Conservation (phyloP, 768 basidiomycete genomes). For the Lentinula detonsa region DNA sequence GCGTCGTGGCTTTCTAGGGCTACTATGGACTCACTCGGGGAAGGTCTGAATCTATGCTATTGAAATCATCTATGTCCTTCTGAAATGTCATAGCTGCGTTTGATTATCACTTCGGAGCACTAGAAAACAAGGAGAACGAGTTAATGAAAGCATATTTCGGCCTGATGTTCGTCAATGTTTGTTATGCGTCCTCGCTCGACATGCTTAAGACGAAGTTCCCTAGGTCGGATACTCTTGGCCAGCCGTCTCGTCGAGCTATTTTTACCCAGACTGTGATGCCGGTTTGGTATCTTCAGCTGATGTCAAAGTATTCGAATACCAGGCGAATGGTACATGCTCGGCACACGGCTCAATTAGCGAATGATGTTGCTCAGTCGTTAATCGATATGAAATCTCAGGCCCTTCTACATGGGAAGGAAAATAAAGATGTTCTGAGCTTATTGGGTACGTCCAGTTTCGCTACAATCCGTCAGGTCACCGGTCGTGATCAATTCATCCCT, state of each 20-base stretch:
- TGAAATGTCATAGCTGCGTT: constrained; percentile 32
- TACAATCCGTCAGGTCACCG: not conserved
- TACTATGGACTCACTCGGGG: constrained; percentile 45
- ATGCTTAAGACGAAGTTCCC: not conserved
- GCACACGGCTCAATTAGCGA: constrained; percentile 35
- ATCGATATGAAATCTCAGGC: constrained; percentile 43
- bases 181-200: constrained; percentile 2
- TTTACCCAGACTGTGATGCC: constrained; percentile 47
- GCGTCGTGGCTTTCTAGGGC: constrained; percentile 44
- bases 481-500: not conserved
- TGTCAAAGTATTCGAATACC: constrained; percentile 40
- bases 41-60: constrained; percentile 25
- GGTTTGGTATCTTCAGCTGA: constrained; percentile 34
- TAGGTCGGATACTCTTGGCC: constrained; percentile 45
- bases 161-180: constrained; percentile 28
- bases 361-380: constrained; percentile 39
- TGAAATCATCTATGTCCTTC: not conserved
- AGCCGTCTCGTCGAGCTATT: constrained; percentile 37
- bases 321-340: constrained; percentile 41
- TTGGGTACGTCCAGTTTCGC: constrained; percentile 31
- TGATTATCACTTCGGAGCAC: constrained; percentile 51
- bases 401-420: constrained; percentile 39
- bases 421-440: constrained; percentile 51
- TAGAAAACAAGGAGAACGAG: constrained; percentile 42
- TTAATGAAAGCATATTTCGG: constrained; percentile 51